These are phyloP conservation scores for Lodderomyces theae DNA, from an alignment of 1,139 yeast species.

Conservation along the genomic window DNA sequence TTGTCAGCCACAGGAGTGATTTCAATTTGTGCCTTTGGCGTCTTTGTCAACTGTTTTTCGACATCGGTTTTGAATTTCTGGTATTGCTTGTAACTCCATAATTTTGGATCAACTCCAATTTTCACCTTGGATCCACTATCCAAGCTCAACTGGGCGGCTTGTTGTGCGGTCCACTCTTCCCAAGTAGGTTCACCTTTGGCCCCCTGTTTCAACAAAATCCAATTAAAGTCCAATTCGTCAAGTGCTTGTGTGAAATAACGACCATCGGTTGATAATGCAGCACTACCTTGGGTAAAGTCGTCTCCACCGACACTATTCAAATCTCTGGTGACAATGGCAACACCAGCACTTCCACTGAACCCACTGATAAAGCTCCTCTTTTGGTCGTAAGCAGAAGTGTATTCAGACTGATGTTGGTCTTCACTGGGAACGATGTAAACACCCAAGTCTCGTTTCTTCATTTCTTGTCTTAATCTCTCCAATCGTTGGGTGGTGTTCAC, in stretches of 20 bases:
- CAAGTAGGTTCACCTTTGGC: slow-evolving; percentile 71
- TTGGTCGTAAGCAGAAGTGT: slow-evolving; percentile 76
- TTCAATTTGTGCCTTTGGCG: slow-evolving; percentile 45
- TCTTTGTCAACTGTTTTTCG: slow-evolving; percentile 17
- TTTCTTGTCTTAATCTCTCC: slow-evolving; percentile 57
- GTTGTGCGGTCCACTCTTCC: slow-evolving; percentile 79
- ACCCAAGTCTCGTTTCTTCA: slow-evolving; percentile 65
- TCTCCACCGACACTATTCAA: slow-evolving; percentile 51
- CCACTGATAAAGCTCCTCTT: slow-evolving; percentile 84
- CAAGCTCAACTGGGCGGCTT: slow-evolving; percentile 53
- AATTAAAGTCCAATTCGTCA: slow-evolving; percentile 82
- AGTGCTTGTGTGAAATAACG: slow-evolving; percentile 90
- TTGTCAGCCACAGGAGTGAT: slow-evolving; percentile 67
- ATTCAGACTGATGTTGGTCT: slow-evolving; percentile 93
- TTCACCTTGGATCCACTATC: slow-evolving; percentile 42
- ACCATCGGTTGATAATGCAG: slow-evolving; percentile 90
- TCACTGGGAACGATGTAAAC: slow-evolving; percentile 86
- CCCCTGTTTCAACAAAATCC: slow-evolving; percentile 84
- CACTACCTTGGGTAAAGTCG: slow-evolving; percentile 59
- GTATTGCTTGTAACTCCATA: slow-evolving; percentile 51
- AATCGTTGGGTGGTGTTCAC: slow-evolving; percentile 61
- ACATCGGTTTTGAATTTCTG: slow-evolving; percentile 27
- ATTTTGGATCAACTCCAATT: slow-evolving; percentile 58
- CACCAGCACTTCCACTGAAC: slow-evolving; percentile 93
- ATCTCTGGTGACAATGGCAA: slow-evolving; percentile 81